Percentiles rank a stretch among this genome's conserved stretches.
Evolutionary conservation across 768 basidiomycete species (phyloP).

Genomic region (Agrocybe pediades): DNA sequence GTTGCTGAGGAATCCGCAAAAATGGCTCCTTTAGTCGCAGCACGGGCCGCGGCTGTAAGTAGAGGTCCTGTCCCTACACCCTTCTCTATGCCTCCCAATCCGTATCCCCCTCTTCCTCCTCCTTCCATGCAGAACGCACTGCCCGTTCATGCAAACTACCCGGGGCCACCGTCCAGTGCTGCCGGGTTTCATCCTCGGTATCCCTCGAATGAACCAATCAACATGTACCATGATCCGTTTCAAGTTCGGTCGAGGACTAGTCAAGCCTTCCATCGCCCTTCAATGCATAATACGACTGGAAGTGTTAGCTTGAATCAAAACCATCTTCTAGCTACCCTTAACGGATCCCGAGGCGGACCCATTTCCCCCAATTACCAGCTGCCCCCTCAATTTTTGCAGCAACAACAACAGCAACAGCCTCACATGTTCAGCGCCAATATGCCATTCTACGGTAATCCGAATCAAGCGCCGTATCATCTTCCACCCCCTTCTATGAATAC

Average conservation of each 20-base stretch:
- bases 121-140: constrained; percentile 23
- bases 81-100: constrained; percentile 11
- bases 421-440: constrained; percentile 8
- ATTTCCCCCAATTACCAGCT: constrained; percentile 19
- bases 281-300: constrained; percentile 31
- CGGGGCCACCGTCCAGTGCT: constrained; percentile 16
- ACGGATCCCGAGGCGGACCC: constrained; percentile 28
- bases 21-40: constrained; percentile 46
- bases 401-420: constrained; percentile 11
- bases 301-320: constrained; percentile 55
- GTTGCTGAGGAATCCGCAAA: constrained; percentile 75
- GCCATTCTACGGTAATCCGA: constrained; percentile 8
- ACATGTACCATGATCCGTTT: constrained; percentile 30
- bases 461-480: constrained; percentile 10
- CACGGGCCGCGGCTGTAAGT: constrained; percentile 22
- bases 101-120: constrained; percentile 31
- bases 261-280: constrained; percentile 40
- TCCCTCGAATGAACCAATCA: constrained; percentile 7
- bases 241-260: constrained; percentile 52
- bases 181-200: constrained; percentile 19
- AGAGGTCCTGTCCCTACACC: constrained; percentile 15
- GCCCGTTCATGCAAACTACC: constrained; percentile 32
- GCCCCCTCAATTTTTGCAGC: constrained; percentile 16
- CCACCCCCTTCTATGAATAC: constrained; percentile 7
- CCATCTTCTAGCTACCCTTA: constrained; percentile 48